Base-by-base conservation (phyloP, 768 basidiomycete species). In the Boletellus emodensis region DNA sequence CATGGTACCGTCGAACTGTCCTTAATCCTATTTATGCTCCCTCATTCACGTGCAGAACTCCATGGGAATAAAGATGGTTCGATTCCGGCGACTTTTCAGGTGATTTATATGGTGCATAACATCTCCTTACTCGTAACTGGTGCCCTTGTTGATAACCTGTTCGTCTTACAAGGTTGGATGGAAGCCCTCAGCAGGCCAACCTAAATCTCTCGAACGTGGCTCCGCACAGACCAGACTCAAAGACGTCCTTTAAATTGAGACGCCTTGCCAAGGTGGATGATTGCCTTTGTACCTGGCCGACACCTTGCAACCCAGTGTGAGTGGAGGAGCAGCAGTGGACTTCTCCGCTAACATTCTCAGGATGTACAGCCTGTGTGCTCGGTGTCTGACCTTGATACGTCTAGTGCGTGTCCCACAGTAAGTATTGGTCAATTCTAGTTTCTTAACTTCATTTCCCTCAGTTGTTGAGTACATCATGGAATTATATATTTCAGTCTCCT, bases 1-100 rank as follows among this genome's bases (percentile, higher is more conserved):
- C 82, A 86, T 77, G 90, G 95, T 89, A 35, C 55, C 41, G 67
- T 59, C 11, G 8, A 42, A 20, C 46, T 46, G 24, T 14, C 18
- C 34, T 49, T n/a, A 28, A 17, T 13, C n/a, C 3, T n/a, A 34
- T 40, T 14, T 35, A 14, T 44, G 38, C 32, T 46, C 12, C 56
- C 26, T 35, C 15, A n/a, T 40, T 36, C 20, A 30, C 43, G 22
- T 52, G 20, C 58, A 97, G 94, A 86, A 53, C 61, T 98, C 46
- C 87, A 97, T 65, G 92, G 89, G 9, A 75, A 84, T 50, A 82
- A 85, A 60, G 89, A 94, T 61, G 91, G 90, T 14, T 77, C 79
- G 12, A 75, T 98, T 33, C 90, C 94, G 3, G 96, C 96, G 14
- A 99, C 96, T 6, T 99, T 97, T 69, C 92, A 97, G 64, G 75